Base-by-base conservation (phyloP, 2,329 filamentous ascomycete species). In the Hansfordia pulvinata region DNA sequence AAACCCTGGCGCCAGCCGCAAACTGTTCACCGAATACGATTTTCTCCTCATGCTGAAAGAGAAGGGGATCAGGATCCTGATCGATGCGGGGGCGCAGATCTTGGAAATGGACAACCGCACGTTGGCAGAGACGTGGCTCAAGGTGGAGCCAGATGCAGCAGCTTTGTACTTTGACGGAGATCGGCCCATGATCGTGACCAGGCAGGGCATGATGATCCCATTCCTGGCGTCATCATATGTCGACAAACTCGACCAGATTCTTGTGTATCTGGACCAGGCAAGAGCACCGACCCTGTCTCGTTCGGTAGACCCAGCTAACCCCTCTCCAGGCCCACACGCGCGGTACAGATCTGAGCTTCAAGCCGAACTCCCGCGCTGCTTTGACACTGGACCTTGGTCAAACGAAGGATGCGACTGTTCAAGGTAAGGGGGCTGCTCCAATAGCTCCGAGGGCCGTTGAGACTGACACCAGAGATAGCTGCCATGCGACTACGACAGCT, bases 81-180 rank as follows among this genome's bases (percentile, higher is more conserved):
- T 80, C 1, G 74, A 79, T 40, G 65, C 70, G 0, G 75, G 75
- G 0, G 73, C 75, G 0, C 64, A 70, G 10, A 67, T 79, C 10
- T 42, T 79, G 0, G 74, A 79, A 37, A 65, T 70, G 52, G 54
- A 61, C 31, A 78, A 74, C 36, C 26, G 42, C 2, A 45, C 46
- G 0, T 44, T 76, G 0, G 69, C 55, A 0, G 47, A 47, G 8
- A 44, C 47, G 1, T 76, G 70, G 70, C 39, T 76, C 0, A 38
- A 46, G 0, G 40, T 58, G 1, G 62, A 71, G 22, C 9, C 19
- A 0, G n/a, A 40, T 2, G 59, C 60, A 1, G 69, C 59, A 0
- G 71, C 64, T 0, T 44, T 76, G 0, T 76, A 58, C 32, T 75
- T 76, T 34, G 55, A 55, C 10, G 43, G 56, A 3, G 64, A 67